These are phyloP conservation scores for Rhodotorula toruloides DNA, from an alignment of 768 basidiomycete genomes.

Conservation along the genomic window DNA sequence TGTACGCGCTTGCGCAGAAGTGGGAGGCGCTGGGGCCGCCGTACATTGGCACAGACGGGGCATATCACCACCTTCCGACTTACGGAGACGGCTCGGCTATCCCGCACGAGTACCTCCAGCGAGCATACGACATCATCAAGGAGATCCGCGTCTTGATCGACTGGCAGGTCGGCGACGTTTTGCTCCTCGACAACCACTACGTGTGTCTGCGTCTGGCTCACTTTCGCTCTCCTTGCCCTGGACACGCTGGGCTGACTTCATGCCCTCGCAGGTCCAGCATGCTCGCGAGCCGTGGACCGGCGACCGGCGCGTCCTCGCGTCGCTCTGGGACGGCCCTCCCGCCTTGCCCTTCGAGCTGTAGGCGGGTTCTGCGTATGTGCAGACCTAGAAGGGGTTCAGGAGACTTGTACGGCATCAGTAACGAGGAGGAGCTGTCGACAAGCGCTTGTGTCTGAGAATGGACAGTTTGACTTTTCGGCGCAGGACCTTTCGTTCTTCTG, in stretches of 20 bases:
- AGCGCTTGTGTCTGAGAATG: too few species aligned
- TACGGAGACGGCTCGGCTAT: slow-evolving; percentile 22
- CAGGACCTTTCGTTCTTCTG: too few species aligned
- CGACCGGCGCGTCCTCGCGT: slow-evolving; percentile 13
- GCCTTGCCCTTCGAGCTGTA: slow-evolving; percentile 6
- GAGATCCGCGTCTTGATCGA: slow-evolving; percentile 13
- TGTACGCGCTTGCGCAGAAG: slow-evolving; percentile 2
- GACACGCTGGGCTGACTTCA: background rate
- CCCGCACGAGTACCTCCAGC: slow-evolving; percentile 8
- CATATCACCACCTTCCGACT: slow-evolving; percentile 12
- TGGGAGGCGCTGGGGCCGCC: slow-evolving; percentile 14
- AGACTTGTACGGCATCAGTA: too few species aligned
- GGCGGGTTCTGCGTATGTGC: too few species aligned
- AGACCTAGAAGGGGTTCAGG: too few species aligned
- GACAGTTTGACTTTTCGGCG: too few species aligned
- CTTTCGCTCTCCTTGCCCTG: too few species aligned
- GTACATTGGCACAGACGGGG: slow-evolving; percentile 7
- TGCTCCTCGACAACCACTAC: slow-evolving; percentile 24
- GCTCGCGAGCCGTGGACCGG: slow-evolving; percentile 21
- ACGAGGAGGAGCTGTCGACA: too few species aligned
- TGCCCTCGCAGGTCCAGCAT: slow-evolving; percentile 4
- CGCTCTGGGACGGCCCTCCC: slow-evolving; percentile 17
- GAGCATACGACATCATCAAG: background rate
- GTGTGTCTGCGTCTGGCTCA: background rate
- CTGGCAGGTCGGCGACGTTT: slow-evolving; percentile 14